Evolutionary conservation across 495 filamentous ascomycete species (phyloP), one percentile per base, ranked within the genome.

Genomic region (Talaromyces stipitatus): DNA sequence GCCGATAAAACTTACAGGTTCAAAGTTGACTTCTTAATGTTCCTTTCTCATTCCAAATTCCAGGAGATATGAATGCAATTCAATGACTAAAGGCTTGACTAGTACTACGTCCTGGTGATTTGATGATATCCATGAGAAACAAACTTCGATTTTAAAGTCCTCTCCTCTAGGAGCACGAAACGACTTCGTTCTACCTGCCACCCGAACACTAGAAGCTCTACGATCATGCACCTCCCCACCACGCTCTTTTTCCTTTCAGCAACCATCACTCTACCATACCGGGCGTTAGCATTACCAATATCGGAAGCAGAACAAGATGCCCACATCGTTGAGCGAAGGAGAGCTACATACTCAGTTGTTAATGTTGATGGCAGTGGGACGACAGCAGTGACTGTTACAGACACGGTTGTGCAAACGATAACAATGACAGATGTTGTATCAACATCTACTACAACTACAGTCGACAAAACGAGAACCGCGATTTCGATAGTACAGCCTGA

Each of bases 291-390:
- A 23, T 61, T 71, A 2, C 74, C 74, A 7, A 46, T 77, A 28
- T 46, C 67, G 60, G 67, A 63, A 45, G 53, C 62, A 8, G 62
- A 58, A 43, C 18, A 62, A 12, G 36, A 46, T 23, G 60, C 66
- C 23, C 62, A 64, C 9, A 66, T 65, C 41, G 43, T 74, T 12
- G 54, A 59, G 55, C 70, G 69, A 58, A 62, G 71, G 58, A 61
- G 61, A 51, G 61, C 64, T 27, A 59, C 63, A 20, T 81, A 81
- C 59, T 65, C 71, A 5, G 70, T 81, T 27, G 78, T 80, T 56
- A 76, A 78, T 55, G 78, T 80, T 20, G 76, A 69, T 57, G 65
- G 69, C 30, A 74, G 72, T 26, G 63, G 67, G 2, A 55, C 62
- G 10, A 59, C 65, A 20, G 66, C 62, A 50, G 60, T 63, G 14